Evolutionary conservation across 108 stramenopile genomes (phyloP), one percentile per base, ranked within the genome.

Genomic region (Cyclotella choctawhatcheeana): DNA sequence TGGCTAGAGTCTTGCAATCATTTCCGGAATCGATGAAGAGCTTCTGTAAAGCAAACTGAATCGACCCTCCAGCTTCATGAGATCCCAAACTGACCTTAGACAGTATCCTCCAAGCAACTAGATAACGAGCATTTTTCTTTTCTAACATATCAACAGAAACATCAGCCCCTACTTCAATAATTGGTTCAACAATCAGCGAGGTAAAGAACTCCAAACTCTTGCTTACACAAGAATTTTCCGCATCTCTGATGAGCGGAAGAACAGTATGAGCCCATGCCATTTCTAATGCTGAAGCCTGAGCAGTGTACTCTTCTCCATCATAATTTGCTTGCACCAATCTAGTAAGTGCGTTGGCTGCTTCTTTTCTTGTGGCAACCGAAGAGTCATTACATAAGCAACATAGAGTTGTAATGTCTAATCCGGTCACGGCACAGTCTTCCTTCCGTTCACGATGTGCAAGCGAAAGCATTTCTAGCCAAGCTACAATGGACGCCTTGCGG

Each of bases 241-340:
- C 72, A 72, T 93, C 92, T 1, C 87, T 54, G 14, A 90, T 85
- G 55, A 94, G 73, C 5, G 90, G 87, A 44, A 93, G 70, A 0
- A 93, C 92, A 24, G 80, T 82, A n/a, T 81, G 75, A 5, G 85
- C 76, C 93, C 93, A 94, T 14, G 86, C 81, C 47, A 82, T 44
- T 61, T 88, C 88, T 12, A 89, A 31, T 5, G 74, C 52, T 7
- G 73, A 79, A 30, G 82, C 73, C 45, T 76, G 64, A 29, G 53
- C 33, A 3, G 74, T 69, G 31, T 44, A 53, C 47, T 74, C 63
- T 7, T 58, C 83, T 12, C 17, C 47, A 16, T 72, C 47, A 48
- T 67, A 63, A 21, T 67, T 72, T 24, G 70, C 81, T 40, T 85
- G 58, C 1, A 92, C 62, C 8, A 95, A 63, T 5, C 64, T 79